Base-by-base conservation (phyloP, 2,329 filamentous ascomycete species). In the Grosmannia huntii region DNA sequence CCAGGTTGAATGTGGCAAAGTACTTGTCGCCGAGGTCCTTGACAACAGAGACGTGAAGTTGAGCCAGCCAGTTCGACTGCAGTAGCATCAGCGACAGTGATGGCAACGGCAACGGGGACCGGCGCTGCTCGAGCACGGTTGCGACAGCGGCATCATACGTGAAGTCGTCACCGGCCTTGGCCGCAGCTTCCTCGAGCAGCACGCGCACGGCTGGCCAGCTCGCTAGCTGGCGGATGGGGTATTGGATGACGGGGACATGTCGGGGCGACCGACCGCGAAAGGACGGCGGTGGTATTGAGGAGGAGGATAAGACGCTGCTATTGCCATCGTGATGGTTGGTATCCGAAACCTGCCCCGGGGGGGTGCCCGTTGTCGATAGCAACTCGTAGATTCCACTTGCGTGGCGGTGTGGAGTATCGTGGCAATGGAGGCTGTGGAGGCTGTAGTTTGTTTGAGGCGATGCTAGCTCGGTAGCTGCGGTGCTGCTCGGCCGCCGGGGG, bases 1-100 rank as follows among this genome's bases (percentile, higher is more conserved):
- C 77, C 0, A 76, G 75, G 62, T 80, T 77, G 62, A 80, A 80
- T 0, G 77, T 76, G n/a, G 73, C 69, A 64, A 80, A 80, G 60
- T 78, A 80, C 0, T 75, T 75, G 66, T 79, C 75, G 10, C 75
- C 73, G n/a, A 81, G 69, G 0, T 75, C 75, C 60, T 76, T 77
- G 57, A 80, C 71, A 48, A 76, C 71, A 0, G 75, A 71, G 36
- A 79, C 65, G 10, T 75, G 74, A 3, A 80, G 68, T 4, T 68
- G 67, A 52, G 76, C 72, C 38, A 80, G 64, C 76, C 76, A 79
- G 28, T 63, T 64, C 1, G 67, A 19, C n/a, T 27, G 67, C 69
- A 66, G 25, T 70, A 72, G 48, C 16, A 44, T n/a, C 23, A 55
- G 23, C 69, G 65, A 61, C 66, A 57, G 44, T 2, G 65, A 61